These are phyloP conservation scores for Neurospora pannonica DNA, from an alignment of 495 filamentous ascomycete species.

Conservation along the genomic window DNA sequence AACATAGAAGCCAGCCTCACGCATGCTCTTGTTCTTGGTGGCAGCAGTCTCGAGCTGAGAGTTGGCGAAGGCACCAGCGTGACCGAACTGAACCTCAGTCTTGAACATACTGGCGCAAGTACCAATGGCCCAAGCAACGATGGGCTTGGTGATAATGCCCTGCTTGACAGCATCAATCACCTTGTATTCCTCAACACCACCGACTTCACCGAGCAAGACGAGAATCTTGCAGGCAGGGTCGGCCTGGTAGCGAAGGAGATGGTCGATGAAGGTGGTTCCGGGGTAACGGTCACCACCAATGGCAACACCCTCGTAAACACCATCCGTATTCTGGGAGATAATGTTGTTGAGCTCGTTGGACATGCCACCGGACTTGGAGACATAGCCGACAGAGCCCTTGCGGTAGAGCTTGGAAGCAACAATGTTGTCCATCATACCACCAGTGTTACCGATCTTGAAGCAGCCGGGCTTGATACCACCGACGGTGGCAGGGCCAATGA, in stretches of 20 bases:
- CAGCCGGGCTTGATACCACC: constrained; percentile 98
- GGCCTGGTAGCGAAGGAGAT: constrained; percentile 86
- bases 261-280: constrained; percentile 98
- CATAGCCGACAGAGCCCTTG: constrained; percentile 94
- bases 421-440: constrained; percentile 99
- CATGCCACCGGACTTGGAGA: constrained; percentile 99
- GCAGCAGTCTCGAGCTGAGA: constrained; percentile 96
- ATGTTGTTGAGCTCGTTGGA: constrained; percentile 99
- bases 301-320: constrained; percentile 97
- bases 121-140: constrained; percentile 98
- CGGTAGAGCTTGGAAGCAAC: constrained; percentile 99
- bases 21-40: constrained; percentile 93
- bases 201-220: constrained; percentile 91
- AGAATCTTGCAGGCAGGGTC: constrained; percentile 97
- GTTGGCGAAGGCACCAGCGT: constrained; percentile 97
- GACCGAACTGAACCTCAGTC: constrained; percentile 99
- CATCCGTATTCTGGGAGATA: constrained; percentile 86
- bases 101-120: constrained; percentile 99
- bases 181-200: constrained; percentile 99
- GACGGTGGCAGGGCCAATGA: constrained; percentile 96
- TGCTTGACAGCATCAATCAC: constrained; percentile 96
- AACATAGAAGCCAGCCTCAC: constrained; percentile 81
- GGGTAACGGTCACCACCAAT: constrained; percentile 99
- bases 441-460: constrained; percentile 99
- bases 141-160: constrained; percentile 90